Evolutionary conservation across 2,329 filamentous ascomycete species (phyloP).

Genomic region (Penicillium sp.): DNA sequence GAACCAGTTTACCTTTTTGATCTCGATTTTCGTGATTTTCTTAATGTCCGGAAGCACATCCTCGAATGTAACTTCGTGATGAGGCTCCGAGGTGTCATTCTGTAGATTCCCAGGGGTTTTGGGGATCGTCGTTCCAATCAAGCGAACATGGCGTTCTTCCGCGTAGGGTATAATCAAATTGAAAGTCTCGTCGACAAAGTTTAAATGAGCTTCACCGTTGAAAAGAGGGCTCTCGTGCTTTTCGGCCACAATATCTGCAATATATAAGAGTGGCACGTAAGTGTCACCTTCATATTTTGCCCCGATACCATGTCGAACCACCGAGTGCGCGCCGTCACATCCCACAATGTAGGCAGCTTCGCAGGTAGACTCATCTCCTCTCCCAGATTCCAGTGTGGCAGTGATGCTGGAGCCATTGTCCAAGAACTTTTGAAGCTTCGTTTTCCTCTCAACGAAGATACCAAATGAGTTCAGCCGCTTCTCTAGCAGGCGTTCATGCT

Average conservation of each 20-base stretch:
- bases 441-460: conserved; percentile 34
- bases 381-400: conserved; percentile 26
- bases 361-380: conserved; percentile 32
- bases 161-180: conserved; percentile 41
- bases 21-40: conserved; percentile 28
- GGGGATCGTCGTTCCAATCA: conserved; percentile 31
- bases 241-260: conserved; percentile 48
- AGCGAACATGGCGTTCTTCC: conserved; percentile 26
- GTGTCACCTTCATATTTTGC: conserved; percentile 49
- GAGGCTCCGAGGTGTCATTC: conserved; percentile 21
- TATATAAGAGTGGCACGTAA: conserved; percentile 51
- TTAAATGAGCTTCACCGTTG: conserved; percentile 40
- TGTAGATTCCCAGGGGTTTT: conserved; percentile 5
- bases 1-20: conserved; percentile 45
- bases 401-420: conserved; percentile 30
- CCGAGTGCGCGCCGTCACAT: conserved; percentile 58
- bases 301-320: conserved; percentile 48
- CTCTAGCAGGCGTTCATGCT: conserved; percentile 37
- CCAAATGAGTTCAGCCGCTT: conserved; percentile 31
- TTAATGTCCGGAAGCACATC: conserved; percentile 33
- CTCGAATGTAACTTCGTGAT: conserved; percentile 35
- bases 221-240: conserved; percentile 27
- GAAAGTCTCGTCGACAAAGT: conserved; percentile 41
- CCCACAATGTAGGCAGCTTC: conserved; percentile 52
- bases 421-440: conserved; percentile 31